These are phyloP conservation scores for Pyrus communis DNA, from an alignment of 306 rosid genomes.

Conservation along the genomic window DNA sequence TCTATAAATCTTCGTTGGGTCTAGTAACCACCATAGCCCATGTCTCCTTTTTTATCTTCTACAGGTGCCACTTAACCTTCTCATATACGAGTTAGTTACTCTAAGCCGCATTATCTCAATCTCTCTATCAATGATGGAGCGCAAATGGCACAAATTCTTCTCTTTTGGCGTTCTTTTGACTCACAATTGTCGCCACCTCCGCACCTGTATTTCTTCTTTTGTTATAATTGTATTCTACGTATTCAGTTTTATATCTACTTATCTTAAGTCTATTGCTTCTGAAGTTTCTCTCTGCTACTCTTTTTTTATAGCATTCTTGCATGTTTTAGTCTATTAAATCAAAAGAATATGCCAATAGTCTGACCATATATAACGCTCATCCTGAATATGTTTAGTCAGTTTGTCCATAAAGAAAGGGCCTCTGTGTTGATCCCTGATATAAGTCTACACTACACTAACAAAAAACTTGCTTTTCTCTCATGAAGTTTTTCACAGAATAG, in stretches of 20 bases:
- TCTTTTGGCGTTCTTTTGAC: neutral
- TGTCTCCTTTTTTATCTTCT: neutral
- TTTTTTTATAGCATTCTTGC: neutral
- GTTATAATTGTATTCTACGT: neutral
- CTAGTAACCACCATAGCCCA: neutral
- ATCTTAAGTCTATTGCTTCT: neutral
- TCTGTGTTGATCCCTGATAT: neutral
- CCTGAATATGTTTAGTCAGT: neutral
- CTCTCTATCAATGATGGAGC: too few relatives aligned
- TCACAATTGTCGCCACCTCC: neutral
- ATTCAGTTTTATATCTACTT: neutral
- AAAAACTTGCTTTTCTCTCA: neutral
- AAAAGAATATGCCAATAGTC: neutral
- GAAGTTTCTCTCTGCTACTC: neutral
- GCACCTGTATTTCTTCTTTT: neutral
- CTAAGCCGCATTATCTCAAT: neutral
- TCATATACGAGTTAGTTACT: neutral
- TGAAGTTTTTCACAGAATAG: neutral
- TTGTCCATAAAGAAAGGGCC: neutral
- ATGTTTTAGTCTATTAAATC: neutral
- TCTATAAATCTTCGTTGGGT: neutral
- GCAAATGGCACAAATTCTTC: neutral
- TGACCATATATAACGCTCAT: neutral
- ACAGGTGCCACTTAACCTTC: neutral
- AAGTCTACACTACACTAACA: neutral